phyloP scores from a whole-genome alignment of 2,329 filamentous ascomycete species.

The Fusarium keratoplasticum region DNA sequence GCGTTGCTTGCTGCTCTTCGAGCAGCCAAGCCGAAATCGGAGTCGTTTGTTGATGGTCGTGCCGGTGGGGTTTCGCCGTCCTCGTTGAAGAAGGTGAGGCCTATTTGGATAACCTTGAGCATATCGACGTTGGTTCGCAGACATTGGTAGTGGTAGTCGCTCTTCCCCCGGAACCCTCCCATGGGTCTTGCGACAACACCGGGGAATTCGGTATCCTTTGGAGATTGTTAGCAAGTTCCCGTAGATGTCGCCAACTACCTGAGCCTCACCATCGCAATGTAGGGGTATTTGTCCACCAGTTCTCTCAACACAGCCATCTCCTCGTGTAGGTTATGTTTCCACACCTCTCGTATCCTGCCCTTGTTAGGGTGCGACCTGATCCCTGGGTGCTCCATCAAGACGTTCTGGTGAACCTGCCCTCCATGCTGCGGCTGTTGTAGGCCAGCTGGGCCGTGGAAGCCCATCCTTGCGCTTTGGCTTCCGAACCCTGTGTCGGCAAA shows the following conservation, averaged over 20 bases:
- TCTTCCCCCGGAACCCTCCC: slow-evolving; percentile 93
- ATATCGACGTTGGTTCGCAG: slow-evolving; percentile 97
- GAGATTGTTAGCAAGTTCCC: slow-evolving; percentile 25
- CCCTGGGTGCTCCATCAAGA: slow-evolving; percentile 57
- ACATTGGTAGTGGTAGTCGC: slow-evolving; percentile 98
- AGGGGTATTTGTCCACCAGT: slow-evolving; percentile 90
- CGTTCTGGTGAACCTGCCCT: slow-evolving; percentile 54
- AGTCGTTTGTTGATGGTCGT: slow-evolving; percentile 64
- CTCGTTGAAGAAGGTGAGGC: slow-evolving; percentile 91
- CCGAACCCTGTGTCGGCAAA: slow-evolving; percentile 79
- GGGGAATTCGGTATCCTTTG: slow-evolving; percentile 96
- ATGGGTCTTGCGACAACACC: slow-evolving; percentile 96
- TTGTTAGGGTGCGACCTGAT: slow-evolving; percentile 71
- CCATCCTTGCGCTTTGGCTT: slow-evolving; percentile 88
- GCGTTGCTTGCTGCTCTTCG: slow-evolving; percentile 56
- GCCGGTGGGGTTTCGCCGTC: slow-evolving; percentile 88
- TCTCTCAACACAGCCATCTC: slow-evolving; percentile 89
- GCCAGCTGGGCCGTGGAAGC: slow-evolving; percentile 74
- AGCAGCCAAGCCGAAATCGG: slow-evolving; percentile 50
- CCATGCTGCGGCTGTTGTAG: slow-evolving; percentile 70
- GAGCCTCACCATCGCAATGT: slow-evolving; percentile 91
- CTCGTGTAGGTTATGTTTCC: slow-evolving; percentile 90
- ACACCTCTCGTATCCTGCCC: slow-evolving; percentile 92
- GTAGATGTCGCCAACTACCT: not conserved
- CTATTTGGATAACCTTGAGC: slow-evolving; percentile 96